phyloP scores from a whole-genome alignment of 352 stramenopile species.

The Pythium brachiatum region DNA sequence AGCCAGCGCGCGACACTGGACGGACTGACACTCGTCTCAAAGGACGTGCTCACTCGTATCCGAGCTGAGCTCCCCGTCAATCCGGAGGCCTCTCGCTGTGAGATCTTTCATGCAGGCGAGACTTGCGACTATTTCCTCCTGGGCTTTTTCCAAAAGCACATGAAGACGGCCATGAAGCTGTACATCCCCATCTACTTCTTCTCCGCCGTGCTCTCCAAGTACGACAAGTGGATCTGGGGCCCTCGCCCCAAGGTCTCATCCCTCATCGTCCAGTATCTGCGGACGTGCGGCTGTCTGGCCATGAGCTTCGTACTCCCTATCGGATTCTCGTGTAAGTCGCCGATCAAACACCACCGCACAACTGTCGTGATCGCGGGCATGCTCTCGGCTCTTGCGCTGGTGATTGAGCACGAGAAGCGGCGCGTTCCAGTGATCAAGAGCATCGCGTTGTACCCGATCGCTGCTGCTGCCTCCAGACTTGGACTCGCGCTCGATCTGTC shows the following conservation, averaged over 20 bases:
- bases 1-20: conserved; percentile 56
- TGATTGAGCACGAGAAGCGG: conserved; percentile 54
- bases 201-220: conserved; percentile 57
- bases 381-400: conserved; percentile 40
- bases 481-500: conserved; percentile 12
- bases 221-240: conserved; percentile 65
- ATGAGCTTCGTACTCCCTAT: conserved; percentile 62
- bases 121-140: conserved; percentile 50
- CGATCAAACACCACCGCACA: conserved; percentile 33
- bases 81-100: conserved; percentile 45
- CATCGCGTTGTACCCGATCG: conserved; percentile 54
- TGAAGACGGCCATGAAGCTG: conserved; percentile 48
- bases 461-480: conserved; percentile 28
- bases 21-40: conserved; percentile 40
- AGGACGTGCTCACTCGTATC: conserved; percentile 41
- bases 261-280: conserved; percentile 52
- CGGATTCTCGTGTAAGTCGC: conserved; percentile 47
- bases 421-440: conserved; percentile 67
- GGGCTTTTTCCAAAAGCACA: conserved; percentile 38
- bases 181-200: conserved; percentile 73
- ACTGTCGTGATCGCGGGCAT: conserved; percentile 32
- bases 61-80: conserved; percentile 46
- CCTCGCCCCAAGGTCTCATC: conserved; percentile 39
- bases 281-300: conserved; percentile 65
- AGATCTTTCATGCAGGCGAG: conserved; percentile 38